A percentile compares a stretch with the other conserved stretches of the same genome.
Conservation (phyloP, 257 asterid species). For the Jasminum sambac region DNA sequence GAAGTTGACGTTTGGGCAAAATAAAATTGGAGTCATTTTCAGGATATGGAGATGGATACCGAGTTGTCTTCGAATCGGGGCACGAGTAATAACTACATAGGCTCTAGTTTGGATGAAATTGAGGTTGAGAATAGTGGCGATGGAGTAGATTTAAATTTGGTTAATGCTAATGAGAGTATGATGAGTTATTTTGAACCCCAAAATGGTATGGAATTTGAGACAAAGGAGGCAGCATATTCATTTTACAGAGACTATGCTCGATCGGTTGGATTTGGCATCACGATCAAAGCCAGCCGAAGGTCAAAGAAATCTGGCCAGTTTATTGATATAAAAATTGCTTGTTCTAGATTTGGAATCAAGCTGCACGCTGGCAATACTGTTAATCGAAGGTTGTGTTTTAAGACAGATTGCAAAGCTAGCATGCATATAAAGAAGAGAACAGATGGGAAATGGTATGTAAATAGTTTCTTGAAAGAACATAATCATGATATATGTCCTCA, state of each 20-base stretch:
- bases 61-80: constrained; percentile 24
- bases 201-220: constrained; percentile 46
- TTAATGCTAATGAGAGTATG: constrained; percentile 12
- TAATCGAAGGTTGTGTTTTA: constrained; percentile 36
- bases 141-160: constrained; percentile 25
- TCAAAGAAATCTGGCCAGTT: constrained; percentile 51
- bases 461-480: constrained; percentile 42
- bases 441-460: constrained; percentile 51
- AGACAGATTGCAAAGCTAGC: constrained; percentile 55
- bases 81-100: constrained; percentile 6
- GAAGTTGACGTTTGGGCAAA: not conserved
- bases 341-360: constrained; percentile 50
- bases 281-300: constrained; percentile 53
- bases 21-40: not conserved
- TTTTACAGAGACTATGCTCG: constrained; percentile 49
- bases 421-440: constrained; percentile 44
- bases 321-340: constrained; percentile 53
- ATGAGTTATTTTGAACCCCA: constrained; percentile 26
- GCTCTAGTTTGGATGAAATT: constrained; percentile 12
- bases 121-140: constrained; percentile 17
- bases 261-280: constrained; percentile 52
- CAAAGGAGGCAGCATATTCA: constrained; percentile 52
- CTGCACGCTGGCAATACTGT: constrained; percentile 28
- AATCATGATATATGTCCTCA: constrained; percentile 44
- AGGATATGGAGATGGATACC: constrained; percentile 36